Conservation (phyloP, 768 basidiomycete genomes). For the Collybiopsis luxurians region DNA sequence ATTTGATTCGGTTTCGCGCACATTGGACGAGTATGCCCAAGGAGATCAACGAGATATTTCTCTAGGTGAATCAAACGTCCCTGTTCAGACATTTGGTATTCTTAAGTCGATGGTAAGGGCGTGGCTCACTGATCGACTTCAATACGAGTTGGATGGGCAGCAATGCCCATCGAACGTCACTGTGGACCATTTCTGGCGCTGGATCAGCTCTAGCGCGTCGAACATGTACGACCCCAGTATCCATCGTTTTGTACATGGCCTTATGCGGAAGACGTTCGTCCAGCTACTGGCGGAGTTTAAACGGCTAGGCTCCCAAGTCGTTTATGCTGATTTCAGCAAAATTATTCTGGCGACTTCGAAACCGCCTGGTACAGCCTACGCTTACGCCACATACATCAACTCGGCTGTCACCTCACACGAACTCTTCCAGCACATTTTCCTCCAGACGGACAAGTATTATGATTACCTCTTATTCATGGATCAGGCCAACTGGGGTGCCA, state of each 20-base stretch:
- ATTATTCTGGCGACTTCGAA: slow-evolving; percentile 93
- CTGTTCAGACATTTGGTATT: slow-evolving; percentile 80
- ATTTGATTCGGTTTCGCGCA: slow-evolving; percentile 91
- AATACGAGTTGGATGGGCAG: slow-evolving; percentile 59
- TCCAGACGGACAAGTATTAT: slow-evolving; percentile 86
- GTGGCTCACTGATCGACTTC: slow-evolving; percentile 89
- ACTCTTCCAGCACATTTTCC: slow-evolving; percentile 89
- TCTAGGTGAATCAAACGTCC: slow-evolving; percentile 87
- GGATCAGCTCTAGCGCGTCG: slow-evolving; percentile 85
- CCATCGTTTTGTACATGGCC: slow-evolving; percentile 88
- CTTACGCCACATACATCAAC: slow-evolving; percentile 94
- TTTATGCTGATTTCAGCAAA: slow-evolving; percentile 91
- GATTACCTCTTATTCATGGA: slow-evolving; percentile 97
- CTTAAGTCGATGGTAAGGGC: slow-evolving; percentile 85
- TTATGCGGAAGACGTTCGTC: slow-evolving; percentile 98
- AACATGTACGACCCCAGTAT: slow-evolving; percentile 91
- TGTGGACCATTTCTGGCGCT: slow-evolving; percentile 96
- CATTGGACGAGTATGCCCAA: slow-evolving; percentile 83
- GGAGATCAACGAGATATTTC: slow-evolving; percentile 73
- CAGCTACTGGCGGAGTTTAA: slow-evolving; percentile 97
- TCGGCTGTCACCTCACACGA: slow-evolving; percentile 94
- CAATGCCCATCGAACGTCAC: slow-evolving; percentile 65
- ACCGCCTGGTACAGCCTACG: slow-evolving; percentile 91
- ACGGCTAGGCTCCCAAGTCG: slow-evolving; percentile 87
- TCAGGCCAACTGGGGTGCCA: slow-evolving; percentile 84